A percentile compares a stretch with the other conserved stretches of the same genome.
Conservation (phyloP, 495 filamentous ascomycete genomes). For the Trichoderma erinaceum region DNA sequence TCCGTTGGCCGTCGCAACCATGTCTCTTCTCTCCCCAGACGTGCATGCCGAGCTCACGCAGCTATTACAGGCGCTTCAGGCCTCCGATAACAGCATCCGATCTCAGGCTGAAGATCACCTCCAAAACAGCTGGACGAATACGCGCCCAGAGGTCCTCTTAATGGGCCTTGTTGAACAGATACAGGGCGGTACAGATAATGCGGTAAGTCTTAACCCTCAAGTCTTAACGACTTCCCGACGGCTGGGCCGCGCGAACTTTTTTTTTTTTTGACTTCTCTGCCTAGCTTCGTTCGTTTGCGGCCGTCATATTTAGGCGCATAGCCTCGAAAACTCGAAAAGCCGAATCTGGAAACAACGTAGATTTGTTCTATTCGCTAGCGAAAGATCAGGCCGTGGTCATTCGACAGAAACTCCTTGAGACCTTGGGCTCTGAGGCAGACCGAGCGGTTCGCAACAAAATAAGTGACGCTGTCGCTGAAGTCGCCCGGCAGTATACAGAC, state of each 20-base stretch:
- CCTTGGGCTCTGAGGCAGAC: slow-evolving; percentile 62
- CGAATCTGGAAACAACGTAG: slow-evolving; percentile 61
- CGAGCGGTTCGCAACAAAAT: slow-evolving; percentile 83
- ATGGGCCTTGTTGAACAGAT: slow-evolving; percentile 95
- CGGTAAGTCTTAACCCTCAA: slow-evolving; percentile 47
- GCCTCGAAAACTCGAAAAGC: slow-evolving; percentile 79
- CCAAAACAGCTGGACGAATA: slow-evolving; percentile 78
- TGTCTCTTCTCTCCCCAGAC: slow-evolving; percentile 81
- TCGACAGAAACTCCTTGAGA: slow-evolving; percentile 71
- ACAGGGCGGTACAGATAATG: slow-evolving; percentile 58
- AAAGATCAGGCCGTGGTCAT: slow-evolving; percentile 69
- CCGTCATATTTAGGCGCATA: slow-evolving; percentile 92
- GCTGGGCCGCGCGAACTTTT: neutral
- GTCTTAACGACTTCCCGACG: neutral
- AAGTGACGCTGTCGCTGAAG: slow-evolving; percentile 90
- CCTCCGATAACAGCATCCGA: slow-evolving; percentile 81
- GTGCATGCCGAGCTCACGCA: slow-evolving; percentile 74
- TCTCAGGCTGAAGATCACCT: slow-evolving; percentile 83
- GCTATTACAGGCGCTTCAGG: slow-evolving; percentile 79
- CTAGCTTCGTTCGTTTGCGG: slow-evolving; percentile 80
- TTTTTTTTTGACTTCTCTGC: neutral
- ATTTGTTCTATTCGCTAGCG: slow-evolving; percentile 73
- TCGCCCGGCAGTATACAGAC: slow-evolving; percentile 91
- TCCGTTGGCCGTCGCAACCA: slow-evolving; percentile 29
- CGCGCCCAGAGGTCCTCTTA: slow-evolving; percentile 75